Evolutionary conservation across 2,329 filamentous ascomycete species (phyloP).

Genomic region (Claviceps citrina): DNA sequence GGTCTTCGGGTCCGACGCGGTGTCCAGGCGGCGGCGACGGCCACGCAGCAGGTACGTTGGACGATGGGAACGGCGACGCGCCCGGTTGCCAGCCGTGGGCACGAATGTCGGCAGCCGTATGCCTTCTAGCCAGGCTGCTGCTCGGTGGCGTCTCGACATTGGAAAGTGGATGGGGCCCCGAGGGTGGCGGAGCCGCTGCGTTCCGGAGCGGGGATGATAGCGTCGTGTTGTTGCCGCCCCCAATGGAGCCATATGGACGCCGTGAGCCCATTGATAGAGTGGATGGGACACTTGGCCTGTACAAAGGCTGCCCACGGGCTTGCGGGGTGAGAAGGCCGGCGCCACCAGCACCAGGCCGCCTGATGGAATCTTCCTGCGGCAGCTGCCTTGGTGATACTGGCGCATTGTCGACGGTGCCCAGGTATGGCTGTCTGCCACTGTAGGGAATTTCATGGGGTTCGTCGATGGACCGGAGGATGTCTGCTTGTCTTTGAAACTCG

Average conservation of each 20-base stretch:
- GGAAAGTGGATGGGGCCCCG: conserved; percentile 49
- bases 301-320: conserved; percentile 45
- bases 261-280: conserved; percentile 62
- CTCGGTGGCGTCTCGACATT: conserved; percentile 47
- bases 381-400: conserved; percentile 80
- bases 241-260: conserved; percentile 76
- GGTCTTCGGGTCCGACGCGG: conserved; percentile 34
- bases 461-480: conserved; percentile 40
- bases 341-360: conserved; percentile 48
- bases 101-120: conserved; percentile 91
- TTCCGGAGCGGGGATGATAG: conserved; percentile 65
- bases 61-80: conserved; percentile 47
- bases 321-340: conserved; percentile 45
- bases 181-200: conserved; percentile 47
- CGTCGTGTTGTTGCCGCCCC: conserved; percentile 51
- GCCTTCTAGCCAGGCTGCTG: conserved; percentile 52
- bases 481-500: conserved; percentile 46
- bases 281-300: conserved; percentile 66
- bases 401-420: conserved; percentile 53
- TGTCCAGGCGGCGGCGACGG: conserved; percentile 41
- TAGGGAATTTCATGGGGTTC: conserved; percentile 55
- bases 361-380: conserved; percentile 70
- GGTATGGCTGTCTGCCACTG: conserved; percentile 51
- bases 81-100: conserved; percentile 60
- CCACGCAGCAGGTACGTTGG: conserved; percentile 39